Conservation (phyloP, 306 rosid genomes). For the Medicago arabica region DNA sequence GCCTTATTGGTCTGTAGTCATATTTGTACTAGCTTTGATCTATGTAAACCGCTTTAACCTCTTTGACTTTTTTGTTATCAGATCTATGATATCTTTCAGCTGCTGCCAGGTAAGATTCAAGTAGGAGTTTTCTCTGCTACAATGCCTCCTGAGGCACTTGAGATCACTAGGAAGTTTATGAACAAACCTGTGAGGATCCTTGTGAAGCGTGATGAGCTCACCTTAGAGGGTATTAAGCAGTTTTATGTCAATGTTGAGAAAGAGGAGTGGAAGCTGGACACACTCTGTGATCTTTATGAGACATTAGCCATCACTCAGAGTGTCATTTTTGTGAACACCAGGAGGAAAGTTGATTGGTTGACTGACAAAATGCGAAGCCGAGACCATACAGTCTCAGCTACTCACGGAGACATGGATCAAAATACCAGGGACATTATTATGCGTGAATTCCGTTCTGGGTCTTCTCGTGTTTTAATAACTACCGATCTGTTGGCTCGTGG, state of each 20-base stretch:
- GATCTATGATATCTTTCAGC: constrained; percentile 89
- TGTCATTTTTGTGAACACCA: constrained; percentile 80
- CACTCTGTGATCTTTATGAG: constrained; percentile 79
- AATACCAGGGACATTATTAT: constrained; percentile 85
- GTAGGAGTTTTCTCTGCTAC: constrained; percentile 89
- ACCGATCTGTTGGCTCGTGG: constrained; percentile 88
- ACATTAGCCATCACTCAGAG: constrained; percentile 83
- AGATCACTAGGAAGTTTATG: constrained; percentile 85
- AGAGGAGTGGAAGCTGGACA: constrained; percentile 86
- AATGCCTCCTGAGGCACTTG: constrained; percentile 91
- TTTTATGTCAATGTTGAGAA: constrained; percentile 74
- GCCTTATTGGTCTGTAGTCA: neutral
- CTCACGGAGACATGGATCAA: constrained; percentile 95
- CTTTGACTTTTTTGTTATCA: constrained; percentile 38
- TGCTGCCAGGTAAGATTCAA: constrained; percentile 73
- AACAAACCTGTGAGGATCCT: constrained; percentile 88
- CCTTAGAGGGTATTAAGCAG: constrained; percentile 84
- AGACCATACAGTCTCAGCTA: constrained; percentile 86
- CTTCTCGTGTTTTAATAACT: constrained; percentile 79
- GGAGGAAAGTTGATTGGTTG: constrained; percentile 92
- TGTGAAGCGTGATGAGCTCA: constrained; percentile 88
- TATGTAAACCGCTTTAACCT: constrained; percentile 9
- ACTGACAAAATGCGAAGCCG: constrained; percentile 87
- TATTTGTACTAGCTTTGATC: neutral
- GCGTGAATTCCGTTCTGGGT: constrained; percentile 87